Conservation (phyloP, 1,139 yeast genomes). For the Sugiyamaella xylanicola region DNA sequence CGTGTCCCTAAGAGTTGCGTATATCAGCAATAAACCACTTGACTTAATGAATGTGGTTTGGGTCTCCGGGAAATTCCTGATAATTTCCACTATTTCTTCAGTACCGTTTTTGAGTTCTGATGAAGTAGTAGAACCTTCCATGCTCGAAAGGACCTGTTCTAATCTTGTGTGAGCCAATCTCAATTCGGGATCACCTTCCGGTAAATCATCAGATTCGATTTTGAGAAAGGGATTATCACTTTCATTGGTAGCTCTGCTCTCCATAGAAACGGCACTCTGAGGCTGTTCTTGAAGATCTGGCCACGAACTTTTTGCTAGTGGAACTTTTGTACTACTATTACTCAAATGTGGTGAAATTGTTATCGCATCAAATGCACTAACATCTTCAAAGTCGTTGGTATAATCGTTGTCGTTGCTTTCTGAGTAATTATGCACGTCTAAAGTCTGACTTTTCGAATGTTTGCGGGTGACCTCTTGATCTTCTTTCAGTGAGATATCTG, state of each 20-base stretch:
- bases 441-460: neutral
- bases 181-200: constrained; percentile 2
- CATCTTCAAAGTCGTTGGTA: constrained; percentile 9
- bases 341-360: neutral
- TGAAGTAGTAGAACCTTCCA: neutral
- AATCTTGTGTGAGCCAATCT: constrained; percentile 2
- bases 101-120: constrained; percentile 3
- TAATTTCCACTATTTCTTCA: neutral
- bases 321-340: neutral
- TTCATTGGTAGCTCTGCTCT: neutral
- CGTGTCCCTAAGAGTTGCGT: constrained; percentile 52
- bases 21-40: constrained; percentile 38
- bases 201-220: constrained; percentile 7
- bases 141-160: neutral
- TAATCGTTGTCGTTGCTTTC: constrained; percentile 6
- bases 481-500: constrained; percentile 6
- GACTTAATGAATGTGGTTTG: constrained; percentile 13
- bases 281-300: neutral
- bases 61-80: constrained; percentile 14
- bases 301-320: neutral
- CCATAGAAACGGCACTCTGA: neutral
- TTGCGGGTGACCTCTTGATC: neutral
- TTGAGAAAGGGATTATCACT: constrained; percentile 10
- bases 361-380: constrained; percentile 5
- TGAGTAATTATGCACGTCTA: constrained; percentile 6